phyloP scores from a whole-genome alignment of 495 filamentous ascomycete species.

The Cenococcum geophilum region DNA sequence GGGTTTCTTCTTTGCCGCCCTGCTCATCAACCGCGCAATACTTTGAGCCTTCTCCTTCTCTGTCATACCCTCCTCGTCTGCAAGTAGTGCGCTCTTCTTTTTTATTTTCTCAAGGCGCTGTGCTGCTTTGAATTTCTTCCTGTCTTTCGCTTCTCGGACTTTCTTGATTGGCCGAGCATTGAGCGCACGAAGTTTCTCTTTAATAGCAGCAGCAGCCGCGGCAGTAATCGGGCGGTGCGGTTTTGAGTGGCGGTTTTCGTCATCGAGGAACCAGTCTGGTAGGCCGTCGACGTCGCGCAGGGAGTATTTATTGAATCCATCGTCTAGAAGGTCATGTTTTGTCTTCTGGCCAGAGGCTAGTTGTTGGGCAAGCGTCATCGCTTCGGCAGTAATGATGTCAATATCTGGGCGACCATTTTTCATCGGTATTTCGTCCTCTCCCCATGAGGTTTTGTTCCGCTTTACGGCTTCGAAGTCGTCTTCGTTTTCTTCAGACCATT shows the following conservation, averaged over 20 bases:
- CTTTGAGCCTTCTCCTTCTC: constrained; percentile 89
- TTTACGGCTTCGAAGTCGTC: constrained; percentile 49
- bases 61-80: constrained; percentile 80
- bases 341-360: constrained; percentile 81
- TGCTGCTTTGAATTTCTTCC: constrained; percentile 94
- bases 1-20: constrained; percentile 79
- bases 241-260: constrained; percentile 77
- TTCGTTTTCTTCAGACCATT: constrained; percentile 32
- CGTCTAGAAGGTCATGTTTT: constrained; percentile 71
- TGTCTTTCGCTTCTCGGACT: constrained; percentile 87
- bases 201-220: constrained; percentile 85
- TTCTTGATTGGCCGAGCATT: constrained; percentile 99
- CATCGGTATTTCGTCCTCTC: constrained; percentile 57
- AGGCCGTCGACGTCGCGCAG: constrained; percentile 90
- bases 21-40: constrained; percentile 74
- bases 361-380: constrained; percentile 94
- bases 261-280: constrained; percentile 96
- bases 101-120: constrained; percentile 85
- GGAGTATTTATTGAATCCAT: constrained; percentile 84
- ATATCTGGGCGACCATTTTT: constrained; percentile 59
- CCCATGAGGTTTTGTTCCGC: constrained; percentile 58
- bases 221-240: constrained; percentile 81
- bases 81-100: constrained; percentile 86
- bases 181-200: constrained; percentile 85
- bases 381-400: constrained; percentile 97